Conservation (phyloP, 2,329 filamentous ascomycete genomes). For the Cladosporium velox region DNA sequence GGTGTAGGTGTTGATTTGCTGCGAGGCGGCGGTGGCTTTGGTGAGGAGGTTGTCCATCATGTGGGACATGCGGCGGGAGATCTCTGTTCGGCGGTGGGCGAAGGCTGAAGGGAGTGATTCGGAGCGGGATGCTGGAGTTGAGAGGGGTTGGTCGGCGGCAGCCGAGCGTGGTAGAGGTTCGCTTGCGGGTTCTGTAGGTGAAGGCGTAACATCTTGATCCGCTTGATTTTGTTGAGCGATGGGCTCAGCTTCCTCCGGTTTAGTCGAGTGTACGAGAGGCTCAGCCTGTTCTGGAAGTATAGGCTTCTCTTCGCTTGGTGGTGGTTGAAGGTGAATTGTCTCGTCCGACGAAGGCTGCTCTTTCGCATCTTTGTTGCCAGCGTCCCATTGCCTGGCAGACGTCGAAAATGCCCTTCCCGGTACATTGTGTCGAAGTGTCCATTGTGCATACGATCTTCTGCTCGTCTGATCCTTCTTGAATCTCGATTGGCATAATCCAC, state of each 20-base stretch:
- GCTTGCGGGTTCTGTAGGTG: background rate
- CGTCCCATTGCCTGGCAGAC: background rate
- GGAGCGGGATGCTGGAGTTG: constrained; percentile 23
- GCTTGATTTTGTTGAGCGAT: background rate
- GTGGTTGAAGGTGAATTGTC: constrained; percentile 21
- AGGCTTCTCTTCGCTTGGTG: constrained; percentile 12
- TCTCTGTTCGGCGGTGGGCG: constrained; percentile 56
- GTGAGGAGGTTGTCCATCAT: constrained; percentile 89
- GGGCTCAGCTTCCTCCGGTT: background rate
- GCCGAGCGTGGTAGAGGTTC: background rate
- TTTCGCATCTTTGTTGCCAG: constrained; percentile 15
- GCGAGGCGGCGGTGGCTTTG: constrained; percentile 80
- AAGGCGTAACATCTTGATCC: background rate
- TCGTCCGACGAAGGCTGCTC: constrained; percentile 10
- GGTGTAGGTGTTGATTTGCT: constrained; percentile 89
- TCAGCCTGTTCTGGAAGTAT: constrained; percentile 1
- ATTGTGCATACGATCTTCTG: background rate
- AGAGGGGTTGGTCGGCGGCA: constrained; percentile 13
- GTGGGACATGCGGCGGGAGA: constrained; percentile 63
- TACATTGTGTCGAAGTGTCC: background rate
- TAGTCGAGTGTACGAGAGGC: background rate
- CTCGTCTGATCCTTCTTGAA: background rate
- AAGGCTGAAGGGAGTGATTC: constrained; percentile 55
- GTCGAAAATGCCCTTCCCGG: background rate
- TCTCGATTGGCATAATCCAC: background rate